A percentile compares a stretch with the other conserved stretches of the same genome.
Evolutionary conservation across 345 rosid species (phyloP).

Genomic region (Angophora floribunda): DNA sequence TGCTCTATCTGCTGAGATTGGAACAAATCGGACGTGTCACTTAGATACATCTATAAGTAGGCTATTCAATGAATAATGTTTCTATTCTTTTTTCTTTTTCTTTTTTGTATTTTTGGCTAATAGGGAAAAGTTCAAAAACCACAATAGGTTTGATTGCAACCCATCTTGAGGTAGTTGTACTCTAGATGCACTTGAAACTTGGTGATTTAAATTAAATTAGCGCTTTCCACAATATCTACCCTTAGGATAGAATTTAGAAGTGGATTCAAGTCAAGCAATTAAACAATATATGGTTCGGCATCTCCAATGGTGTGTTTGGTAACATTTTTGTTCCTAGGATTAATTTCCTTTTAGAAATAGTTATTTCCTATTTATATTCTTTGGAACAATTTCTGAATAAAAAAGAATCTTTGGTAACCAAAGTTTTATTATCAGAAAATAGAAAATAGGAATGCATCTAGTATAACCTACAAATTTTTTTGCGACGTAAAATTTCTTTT

Average conservation of each 20-base stretch:
- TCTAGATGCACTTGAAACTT: not conserved
- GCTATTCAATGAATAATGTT: not conserved
- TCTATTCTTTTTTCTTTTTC: not conserved
- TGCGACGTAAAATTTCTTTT: too few relatives aligned
- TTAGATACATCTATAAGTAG: not conserved
- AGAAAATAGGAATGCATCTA: too few relatives aligned
- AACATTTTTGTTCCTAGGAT: too few relatives aligned
- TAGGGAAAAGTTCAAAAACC: not conserved
- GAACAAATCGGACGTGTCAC: not conserved
- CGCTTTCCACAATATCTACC: not conserved
- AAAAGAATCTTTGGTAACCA: too few relatives aligned
- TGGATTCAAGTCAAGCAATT: not conserved
- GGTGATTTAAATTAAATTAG: not conserved
- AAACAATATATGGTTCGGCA: not conserved
- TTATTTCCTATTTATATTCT: too few relatives aligned
- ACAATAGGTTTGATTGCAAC: not conserved
- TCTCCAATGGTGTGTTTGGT: not conserved
- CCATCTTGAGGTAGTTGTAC: not conserved
- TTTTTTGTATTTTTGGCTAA: not conserved
- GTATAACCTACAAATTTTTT: too few relatives aligned
- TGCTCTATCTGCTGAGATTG: not conserved
- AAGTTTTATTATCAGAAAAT: too few relatives aligned
- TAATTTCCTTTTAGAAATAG: too few relatives aligned
- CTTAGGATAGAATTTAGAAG: not conserved
- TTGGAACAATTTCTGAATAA: too few relatives aligned